Percentiles rank a stretch among this genome's conserved stretches.
These are phyloP conservation scores for Quercus mongolica DNA, from an alignment of 306 rosid species.

Conservation along the genomic window DNA sequence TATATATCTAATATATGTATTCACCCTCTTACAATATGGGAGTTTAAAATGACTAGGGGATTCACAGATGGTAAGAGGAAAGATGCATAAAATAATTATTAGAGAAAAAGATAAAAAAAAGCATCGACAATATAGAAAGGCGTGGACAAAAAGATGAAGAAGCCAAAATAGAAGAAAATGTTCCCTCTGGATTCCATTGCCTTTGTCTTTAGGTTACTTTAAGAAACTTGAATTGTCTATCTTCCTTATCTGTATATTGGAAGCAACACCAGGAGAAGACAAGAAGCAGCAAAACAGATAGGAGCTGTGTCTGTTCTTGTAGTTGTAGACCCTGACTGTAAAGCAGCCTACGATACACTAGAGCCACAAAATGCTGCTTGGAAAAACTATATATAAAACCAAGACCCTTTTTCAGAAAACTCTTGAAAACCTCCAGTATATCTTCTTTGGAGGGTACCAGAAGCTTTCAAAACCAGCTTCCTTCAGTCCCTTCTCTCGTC, in stretches of 20 bases:
- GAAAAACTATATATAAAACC: conserved; percentile 53
- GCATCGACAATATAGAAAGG: conserved; percentile 4
- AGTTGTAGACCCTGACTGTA: conserved; percentile 35
- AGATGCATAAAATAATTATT: too few species aligned
- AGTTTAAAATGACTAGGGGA: too few species aligned
- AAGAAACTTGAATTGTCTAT: conserved; percentile 29
- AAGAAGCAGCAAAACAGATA: conserved; percentile 24
- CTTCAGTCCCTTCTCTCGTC: conserved; percentile 46
- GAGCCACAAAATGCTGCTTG: conserved; percentile 60
- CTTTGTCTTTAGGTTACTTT: conserved; percentile 46
- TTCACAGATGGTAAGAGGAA: too few species aligned
- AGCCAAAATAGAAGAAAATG: conserved; percentile 29
- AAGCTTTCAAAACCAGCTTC: conserved; percentile 65
- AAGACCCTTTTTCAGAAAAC: conserved; percentile 40
- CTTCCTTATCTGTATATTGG: conserved; percentile 23
- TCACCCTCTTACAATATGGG: too few species aligned
- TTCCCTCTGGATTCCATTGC: conserved; percentile 31
- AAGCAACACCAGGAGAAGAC: conserved; percentile 32
- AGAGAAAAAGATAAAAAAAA: background rate
- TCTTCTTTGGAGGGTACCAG: conserved; percentile 56
- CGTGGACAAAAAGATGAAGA: conserved; percentile 27
- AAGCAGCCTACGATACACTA: conserved; percentile 19
- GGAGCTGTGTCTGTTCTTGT: conserved; percentile 23
- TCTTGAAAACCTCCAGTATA: conserved; percentile 45
- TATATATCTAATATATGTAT: too few species aligned